Evolutionary conservation across 768 basidiomycete genomes (phyloP).

Genomic region (Kwoniella mangroviensis): DNA sequence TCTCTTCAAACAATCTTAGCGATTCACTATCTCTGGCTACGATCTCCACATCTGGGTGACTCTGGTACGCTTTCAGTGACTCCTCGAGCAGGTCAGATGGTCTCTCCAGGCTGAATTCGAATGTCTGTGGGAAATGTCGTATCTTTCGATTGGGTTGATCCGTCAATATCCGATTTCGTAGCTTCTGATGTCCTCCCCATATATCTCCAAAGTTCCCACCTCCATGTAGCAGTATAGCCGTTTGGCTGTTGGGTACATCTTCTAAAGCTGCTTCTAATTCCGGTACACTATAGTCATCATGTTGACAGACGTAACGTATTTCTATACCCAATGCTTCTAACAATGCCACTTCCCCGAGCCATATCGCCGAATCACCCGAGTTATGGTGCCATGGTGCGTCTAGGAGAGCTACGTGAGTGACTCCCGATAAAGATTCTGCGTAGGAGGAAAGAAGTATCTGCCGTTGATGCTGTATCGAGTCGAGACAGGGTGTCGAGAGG

Average conservation of each 20-base stretch:
- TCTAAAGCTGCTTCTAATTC: conserved; percentile 14
- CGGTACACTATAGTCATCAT: conserved; percentile 3
- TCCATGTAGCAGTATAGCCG: conserved; percentile 13
- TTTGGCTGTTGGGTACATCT: conserved; percentile 4
- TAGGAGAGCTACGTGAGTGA: conserved; percentile 12
- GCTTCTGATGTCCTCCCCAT: conserved; percentile 14
- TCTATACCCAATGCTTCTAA: conserved; percentile 12
- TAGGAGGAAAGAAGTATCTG: conserved; percentile 7
- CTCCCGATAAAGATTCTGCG: conserved; percentile 5
- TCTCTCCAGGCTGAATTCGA: conserved; percentile 12
- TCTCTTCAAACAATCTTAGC: not conserved
- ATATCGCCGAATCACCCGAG: conserved; percentile 19
- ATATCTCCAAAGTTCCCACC: conserved; percentile 20
- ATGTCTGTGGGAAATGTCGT: conserved; percentile 19
- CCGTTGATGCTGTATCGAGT: conserved; percentile 11
- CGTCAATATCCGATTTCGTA: conserved; percentile 7
- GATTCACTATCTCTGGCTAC: conserved; percentile 13
- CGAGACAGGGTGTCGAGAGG: conserved; percentile 12
- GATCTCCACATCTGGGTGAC: conserved; percentile 11
- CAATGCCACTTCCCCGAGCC: conserved; percentile 12
- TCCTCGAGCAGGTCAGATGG: conserved; percentile 9
- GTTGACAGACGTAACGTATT: conserved; percentile 6
- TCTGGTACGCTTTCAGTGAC: conserved; percentile 6
- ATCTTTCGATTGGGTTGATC: conserved; percentile 13
- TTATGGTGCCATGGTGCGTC: conserved; percentile 21